Conservation (phyloP, 495 filamentous ascomycete genomes). For the Thermothielavioides terrestris region DNA sequence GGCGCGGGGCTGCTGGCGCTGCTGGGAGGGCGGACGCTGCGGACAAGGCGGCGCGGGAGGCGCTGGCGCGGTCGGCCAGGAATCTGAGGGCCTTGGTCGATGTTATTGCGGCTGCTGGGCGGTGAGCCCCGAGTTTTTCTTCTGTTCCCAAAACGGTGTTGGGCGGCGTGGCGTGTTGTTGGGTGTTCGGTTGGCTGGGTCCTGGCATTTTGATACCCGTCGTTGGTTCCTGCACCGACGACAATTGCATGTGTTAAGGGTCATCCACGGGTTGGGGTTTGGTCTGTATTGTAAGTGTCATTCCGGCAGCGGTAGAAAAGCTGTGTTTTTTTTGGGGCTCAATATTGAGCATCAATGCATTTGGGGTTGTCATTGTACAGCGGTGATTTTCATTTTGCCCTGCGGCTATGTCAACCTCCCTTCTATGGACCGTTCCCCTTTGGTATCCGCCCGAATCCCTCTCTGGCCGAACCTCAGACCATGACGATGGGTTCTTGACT, state of each 20-base stretch:
- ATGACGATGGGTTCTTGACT: no score
- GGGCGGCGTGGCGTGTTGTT: not conserved
- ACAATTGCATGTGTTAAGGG: not conserved
- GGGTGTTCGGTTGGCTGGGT: not conserved
- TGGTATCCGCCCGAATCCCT: no score
- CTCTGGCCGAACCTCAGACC: no score
- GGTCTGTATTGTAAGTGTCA: not conserved
- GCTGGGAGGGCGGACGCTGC: conserved; percentile 16
- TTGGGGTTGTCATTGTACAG: no score
- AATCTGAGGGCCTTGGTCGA: conserved; percentile 30
- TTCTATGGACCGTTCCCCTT: no score
- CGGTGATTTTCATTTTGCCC: no score
- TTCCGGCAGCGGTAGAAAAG: no score
- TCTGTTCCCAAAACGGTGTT: not conserved
- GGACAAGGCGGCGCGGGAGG: conserved; percentile 25
- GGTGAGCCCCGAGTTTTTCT: not conserved
- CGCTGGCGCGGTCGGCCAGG: conserved; percentile 31
- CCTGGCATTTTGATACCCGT: conserved; percentile 6
- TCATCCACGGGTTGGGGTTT: not conserved
- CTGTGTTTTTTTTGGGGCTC: no score
- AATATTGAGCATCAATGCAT: no score
- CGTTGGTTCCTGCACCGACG: not conserved
- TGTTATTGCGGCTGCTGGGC: conserved; percentile 21
- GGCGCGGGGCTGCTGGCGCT: not conserved
- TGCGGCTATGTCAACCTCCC: no score